Conservation (phyloP, 192 early-diverging fungal genomes). For the Chytriomyces sp. region DNA sequence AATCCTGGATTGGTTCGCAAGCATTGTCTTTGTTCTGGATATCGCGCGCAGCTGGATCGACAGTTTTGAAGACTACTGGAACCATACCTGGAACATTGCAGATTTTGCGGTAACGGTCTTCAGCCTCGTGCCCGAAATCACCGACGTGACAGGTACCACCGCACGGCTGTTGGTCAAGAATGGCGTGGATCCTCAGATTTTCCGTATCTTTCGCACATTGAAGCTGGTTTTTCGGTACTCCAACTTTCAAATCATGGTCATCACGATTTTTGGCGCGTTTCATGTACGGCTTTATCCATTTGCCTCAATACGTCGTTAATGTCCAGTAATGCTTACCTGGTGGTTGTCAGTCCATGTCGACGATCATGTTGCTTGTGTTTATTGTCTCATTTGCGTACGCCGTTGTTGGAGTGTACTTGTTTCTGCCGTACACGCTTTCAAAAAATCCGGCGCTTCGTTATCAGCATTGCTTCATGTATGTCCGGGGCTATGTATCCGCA, state of each 20-base stretch:
- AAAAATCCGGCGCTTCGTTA: slow-evolving; percentile 29
- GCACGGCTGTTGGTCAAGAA: neutral
- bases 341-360: slow-evolving; percentile 45
- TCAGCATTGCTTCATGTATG: slow-evolving; percentile 43
- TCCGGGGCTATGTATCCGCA: neutral
- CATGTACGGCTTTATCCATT: slow-evolving; percentile 14
- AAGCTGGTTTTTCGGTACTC: slow-evolving; percentile 46
- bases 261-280: slow-evolving; percentile 55
- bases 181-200: slow-evolving; percentile 14
- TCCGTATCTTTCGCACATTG: slow-evolving; percentile 43
- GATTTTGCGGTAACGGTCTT: slow-evolving; percentile 30
- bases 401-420: slow-evolving; percentile 50
- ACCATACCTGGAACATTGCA: slow-evolving; percentile 38
- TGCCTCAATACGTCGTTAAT: neutral
- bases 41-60: slow-evolving; percentile 31
- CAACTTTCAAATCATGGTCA: slow-evolving; percentile 48
- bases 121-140: slow-evolving; percentile 25
- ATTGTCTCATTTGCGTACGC: slow-evolving; percentile 44
- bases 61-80: slow-evolving; percentile 36
- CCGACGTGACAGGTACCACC: slow-evolving; percentile 8
- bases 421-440: slow-evolving; percentile 37
- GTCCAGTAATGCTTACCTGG: neutral
- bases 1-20: slow-evolving; percentile 31
- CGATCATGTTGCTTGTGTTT: slow-evolving; percentile 49
- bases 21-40: slow-evolving; percentile 28